phyloP scores from a whole-genome alignment of 73 alveolate species.

The Stentor roeselii region DNA sequence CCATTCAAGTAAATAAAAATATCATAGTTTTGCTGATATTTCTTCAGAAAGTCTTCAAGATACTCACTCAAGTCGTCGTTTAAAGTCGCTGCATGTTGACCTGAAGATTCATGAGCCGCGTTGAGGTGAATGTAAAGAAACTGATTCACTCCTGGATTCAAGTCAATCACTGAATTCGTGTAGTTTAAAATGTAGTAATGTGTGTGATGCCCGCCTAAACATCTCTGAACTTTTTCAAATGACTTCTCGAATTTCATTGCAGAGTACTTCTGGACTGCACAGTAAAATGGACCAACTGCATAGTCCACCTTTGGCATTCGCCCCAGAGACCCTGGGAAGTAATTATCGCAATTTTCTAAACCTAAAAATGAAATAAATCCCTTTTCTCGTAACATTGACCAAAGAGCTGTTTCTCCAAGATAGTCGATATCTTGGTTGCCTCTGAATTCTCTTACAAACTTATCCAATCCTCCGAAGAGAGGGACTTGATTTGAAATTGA shows the following conservation, averaged over 20 bases:
- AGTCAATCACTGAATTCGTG: background rate
- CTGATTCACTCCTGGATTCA: background rate
- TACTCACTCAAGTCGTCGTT: background rate
- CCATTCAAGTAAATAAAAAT: background rate
- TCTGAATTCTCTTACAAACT: background rate
- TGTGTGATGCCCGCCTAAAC: background rate
- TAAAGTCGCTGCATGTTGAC: background rate
- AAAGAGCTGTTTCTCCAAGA: background rate
- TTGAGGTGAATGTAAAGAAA: background rate
- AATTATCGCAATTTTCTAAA: background rate
- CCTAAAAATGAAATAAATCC: background rate
- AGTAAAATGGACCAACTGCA: background rate
- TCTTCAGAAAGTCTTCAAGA: background rate
- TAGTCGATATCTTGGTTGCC: background rate
- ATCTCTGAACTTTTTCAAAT: background rate
- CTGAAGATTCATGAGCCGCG: conserved; percentile 1
- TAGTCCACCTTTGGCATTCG: background rate
- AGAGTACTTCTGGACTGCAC: background rate
- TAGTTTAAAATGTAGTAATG: background rate
- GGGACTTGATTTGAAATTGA: background rate
- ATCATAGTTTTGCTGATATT: background rate
- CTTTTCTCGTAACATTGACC: background rate
- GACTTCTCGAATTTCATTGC: background rate
- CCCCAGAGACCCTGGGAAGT: background rate
- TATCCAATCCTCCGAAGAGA: background rate